Evolutionary conservation across 306 rosid species (phyloP).

Genomic region (Dryas octopetala): DNA sequence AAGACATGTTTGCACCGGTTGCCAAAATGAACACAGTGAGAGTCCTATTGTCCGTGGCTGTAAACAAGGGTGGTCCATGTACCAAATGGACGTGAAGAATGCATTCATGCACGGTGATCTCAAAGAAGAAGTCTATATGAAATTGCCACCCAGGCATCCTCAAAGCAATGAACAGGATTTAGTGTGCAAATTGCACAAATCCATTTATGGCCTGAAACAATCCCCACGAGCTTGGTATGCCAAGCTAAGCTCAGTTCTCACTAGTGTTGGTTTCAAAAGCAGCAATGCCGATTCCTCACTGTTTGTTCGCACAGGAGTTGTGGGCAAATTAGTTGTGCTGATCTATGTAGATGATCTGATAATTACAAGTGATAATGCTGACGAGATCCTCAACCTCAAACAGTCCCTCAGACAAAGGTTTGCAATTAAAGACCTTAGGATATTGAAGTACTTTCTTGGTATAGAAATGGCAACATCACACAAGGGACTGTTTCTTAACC

Average conservation of each 20-base stretch:
- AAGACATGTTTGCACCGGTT: not conserved
- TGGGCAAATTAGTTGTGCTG: not conserved
- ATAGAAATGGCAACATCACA: not conserved
- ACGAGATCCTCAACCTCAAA: not conserved
- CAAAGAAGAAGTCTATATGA: constrained; percentile 2
- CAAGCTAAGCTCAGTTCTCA: not conserved
- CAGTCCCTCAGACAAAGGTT: not conserved
- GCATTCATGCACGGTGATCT: not conserved
- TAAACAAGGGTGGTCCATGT: not conserved
- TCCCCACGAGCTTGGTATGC: constrained; percentile 10
- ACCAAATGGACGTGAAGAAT: not conserved
- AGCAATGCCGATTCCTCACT: not conserved
- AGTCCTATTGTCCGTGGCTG: too few relatives aligned
- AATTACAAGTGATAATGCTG: not conserved
- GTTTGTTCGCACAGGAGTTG: not conserved
- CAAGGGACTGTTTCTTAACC: not conserved
- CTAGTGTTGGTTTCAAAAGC: not conserved
- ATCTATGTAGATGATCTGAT: not conserved
- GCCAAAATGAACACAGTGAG: not conserved
- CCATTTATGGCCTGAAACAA: not conserved
- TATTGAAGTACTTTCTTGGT: not conserved
- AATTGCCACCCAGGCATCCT: not conserved
- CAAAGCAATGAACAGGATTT: not conserved
- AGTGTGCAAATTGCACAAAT: not conserved
- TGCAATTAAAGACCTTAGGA: not conserved